Conservation (phyloP, 345 rosid species). For the Nephelium lappaceum region DNA sequence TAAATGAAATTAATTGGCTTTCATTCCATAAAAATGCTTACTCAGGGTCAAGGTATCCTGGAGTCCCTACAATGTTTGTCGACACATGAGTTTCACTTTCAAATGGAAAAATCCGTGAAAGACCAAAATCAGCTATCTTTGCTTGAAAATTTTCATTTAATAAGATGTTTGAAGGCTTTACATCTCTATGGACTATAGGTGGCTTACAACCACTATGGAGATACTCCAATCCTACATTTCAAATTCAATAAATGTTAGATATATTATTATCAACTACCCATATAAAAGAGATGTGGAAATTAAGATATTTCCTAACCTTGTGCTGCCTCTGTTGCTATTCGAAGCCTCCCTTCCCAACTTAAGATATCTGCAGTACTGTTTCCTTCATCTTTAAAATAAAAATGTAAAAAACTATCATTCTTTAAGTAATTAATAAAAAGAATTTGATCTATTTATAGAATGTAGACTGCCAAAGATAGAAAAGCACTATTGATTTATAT, state of each 20-base stretch:
- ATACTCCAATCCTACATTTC: slow-evolving; percentile 39
- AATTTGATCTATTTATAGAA: too few relatives aligned
- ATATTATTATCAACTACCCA: background rate
- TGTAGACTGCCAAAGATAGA: background rate
- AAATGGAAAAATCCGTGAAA: slow-evolving; percentile 27
- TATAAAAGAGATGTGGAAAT: background rate
- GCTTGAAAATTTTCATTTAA: slow-evolving; percentile 30
- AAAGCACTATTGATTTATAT: too few relatives aligned
- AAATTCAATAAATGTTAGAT: background rate
- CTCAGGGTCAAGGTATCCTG: slow-evolving; percentile 46
- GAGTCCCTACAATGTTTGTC: slow-evolving; percentile 48
- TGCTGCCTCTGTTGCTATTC: slow-evolving; percentile 40
- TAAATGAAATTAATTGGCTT: background rate
- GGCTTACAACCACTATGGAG: slow-evolving; percentile 12
- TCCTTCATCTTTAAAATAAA: background rate
- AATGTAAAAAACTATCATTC: background rate
- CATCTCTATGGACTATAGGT: slow-evolving; percentile 29
- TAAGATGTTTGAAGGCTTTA: slow-evolving; percentile 41
- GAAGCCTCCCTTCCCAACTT: slow-evolving; percentile 38
- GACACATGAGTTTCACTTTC: slow-evolving; percentile 40
- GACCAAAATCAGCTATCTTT: slow-evolving; percentile 37
- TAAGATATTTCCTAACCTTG: slow-evolving; percentile 26
- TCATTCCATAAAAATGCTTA: background rate
- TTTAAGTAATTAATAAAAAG: background rate
- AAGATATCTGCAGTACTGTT: background rate